Evolutionary conservation across 768 basidiomycete genomes (phyloP).

Genomic region (Hericium coralloides): DNA sequence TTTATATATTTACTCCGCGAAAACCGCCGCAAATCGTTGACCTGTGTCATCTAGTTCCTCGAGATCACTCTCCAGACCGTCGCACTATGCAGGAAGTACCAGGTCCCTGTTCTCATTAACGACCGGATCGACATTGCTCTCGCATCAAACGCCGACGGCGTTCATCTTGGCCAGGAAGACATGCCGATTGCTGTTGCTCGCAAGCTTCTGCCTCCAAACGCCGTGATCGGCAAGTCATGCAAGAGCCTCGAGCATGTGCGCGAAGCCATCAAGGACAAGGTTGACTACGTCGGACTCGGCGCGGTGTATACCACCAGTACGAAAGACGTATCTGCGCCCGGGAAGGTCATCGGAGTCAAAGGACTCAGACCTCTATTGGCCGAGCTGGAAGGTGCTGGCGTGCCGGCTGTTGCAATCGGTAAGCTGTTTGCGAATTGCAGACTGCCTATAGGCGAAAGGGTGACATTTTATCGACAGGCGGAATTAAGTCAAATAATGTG

Average conservation of each 20-base stretch:
- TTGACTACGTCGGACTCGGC: slow-evolving; percentile 85
- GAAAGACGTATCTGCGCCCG: slow-evolving; percentile 57
- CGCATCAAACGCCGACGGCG: slow-evolving; percentile 65
- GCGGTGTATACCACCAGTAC: slow-evolving; percentile 76
- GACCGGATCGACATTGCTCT: slow-evolving; percentile 84
- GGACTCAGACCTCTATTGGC: slow-evolving; percentile 62
- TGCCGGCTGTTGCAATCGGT: slow-evolving; percentile 87
- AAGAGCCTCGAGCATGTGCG: slow-evolving; percentile 57
- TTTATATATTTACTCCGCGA: background rate
- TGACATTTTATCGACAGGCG: slow-evolving; percentile 41
- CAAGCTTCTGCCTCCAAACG: slow-evolving; percentile 52
- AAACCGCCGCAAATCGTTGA: background rate
- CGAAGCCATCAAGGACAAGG: slow-evolving; percentile 52
- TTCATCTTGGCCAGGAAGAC: slow-evolving; percentile 87
- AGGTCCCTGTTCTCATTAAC: slow-evolving; percentile 80
- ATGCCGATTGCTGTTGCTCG: slow-evolving; percentile 65
- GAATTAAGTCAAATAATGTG: slow-evolving; percentile 75
- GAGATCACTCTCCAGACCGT: slow-evolving; percentile 64
- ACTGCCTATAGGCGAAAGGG: no score
- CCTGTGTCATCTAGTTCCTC: slow-evolving; percentile 48
- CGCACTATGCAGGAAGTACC: slow-evolving; percentile 62
- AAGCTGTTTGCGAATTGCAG: slow-evolving; percentile 12
- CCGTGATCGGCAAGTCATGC: slow-evolving; percentile 78
- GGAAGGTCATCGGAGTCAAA: slow-evolving; percentile 53
- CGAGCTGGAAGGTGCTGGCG: slow-evolving; percentile 48